Percentiles rank a stretch among this genome's conserved stretches.
Conservation (phyloP, 2,329 filamentous ascomycete genomes). For the Alternaria alternata region DNA sequence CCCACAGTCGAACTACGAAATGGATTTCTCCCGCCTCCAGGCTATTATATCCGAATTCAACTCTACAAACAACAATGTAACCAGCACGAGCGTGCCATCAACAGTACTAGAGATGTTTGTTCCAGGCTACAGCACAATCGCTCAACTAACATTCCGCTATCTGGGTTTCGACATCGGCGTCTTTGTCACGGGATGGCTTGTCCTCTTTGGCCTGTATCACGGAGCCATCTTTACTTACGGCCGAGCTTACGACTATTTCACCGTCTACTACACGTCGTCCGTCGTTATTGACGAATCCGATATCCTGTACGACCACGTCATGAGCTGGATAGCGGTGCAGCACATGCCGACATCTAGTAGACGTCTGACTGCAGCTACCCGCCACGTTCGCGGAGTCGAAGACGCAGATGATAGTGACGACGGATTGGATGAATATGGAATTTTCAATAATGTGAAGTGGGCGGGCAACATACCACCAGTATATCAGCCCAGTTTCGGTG, state of each 20-base stretch:
- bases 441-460: constrained; percentile 61
- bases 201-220: constrained; percentile 52
- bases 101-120: constrained; percentile 60
- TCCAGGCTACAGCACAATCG: constrained; percentile 40
- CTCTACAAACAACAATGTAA: constrained; percentile 6
- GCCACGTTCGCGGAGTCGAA: constrained; percentile 44
- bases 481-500: constrained; percentile 60
- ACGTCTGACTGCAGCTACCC: constrained; percentile 45
- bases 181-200: constrained; percentile 54
- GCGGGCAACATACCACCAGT: constrained; percentile 56
- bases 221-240: constrained; percentile 48
- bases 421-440: constrained; percentile 27
- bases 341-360: constrained; percentile 42
- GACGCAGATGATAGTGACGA: constrained; percentile 29
- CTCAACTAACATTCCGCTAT: constrained; percentile 52
- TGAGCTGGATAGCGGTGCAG: background rate
- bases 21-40: constrained; percentile 35
- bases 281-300: background rate
- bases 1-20: constrained; percentile 3
- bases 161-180: constrained; percentile 61
- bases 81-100: constrained; percentile 30
- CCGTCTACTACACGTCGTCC: background rate
- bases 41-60: constrained; percentile 13
- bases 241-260: constrained; percentile 24
- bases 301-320: background rate